These are phyloP conservation scores for Cladosporium sp. DNA, from an alignment of 2,329 filamentous ascomycete species.

Conservation along the genomic window DNA sequence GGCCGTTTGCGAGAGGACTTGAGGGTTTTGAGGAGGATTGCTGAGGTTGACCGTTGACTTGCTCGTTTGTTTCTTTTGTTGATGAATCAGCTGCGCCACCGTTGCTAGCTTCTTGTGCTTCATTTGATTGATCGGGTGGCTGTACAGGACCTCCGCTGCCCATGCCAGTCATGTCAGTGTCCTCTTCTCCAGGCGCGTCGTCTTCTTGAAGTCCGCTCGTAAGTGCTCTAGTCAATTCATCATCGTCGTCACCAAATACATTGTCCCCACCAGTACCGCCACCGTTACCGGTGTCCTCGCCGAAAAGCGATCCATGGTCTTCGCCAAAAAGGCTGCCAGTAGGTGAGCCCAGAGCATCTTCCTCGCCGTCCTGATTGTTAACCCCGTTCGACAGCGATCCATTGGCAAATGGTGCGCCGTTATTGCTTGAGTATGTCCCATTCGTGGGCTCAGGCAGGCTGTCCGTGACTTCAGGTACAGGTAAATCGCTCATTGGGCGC, in stretches of 20 bases:
- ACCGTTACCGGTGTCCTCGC: constrained; percentile 49
- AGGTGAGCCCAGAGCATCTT: constrained; percentile 58
- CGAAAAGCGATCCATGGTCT: constrained; percentile 71
- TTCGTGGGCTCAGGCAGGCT: constrained; percentile 54
- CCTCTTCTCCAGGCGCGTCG: constrained; percentile 32
- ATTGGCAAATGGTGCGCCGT: constrained; percentile 48
- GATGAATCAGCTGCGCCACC: constrained; percentile 3
- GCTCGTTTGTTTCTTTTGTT: neutral
- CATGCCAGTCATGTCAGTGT: constrained; percentile 42
- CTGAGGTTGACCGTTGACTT: constrained; percentile 1
- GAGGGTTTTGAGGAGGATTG: constrained; percentile 1
- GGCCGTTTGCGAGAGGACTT: constrained; percentile 37
- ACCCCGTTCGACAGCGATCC: constrained; percentile 21
- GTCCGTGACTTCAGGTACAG: constrained; percentile 66
- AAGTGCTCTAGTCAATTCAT: constrained; percentile 72
- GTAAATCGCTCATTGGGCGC: constrained; percentile 67
- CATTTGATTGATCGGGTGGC: constrained; percentile 24
- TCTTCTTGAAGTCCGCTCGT: constrained; percentile 44
- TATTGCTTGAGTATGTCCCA: constrained; percentile 72
- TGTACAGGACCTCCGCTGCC: constrained; percentile 36
- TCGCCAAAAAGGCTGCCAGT: constrained; percentile 74
- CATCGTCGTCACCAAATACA: constrained; percentile 73
- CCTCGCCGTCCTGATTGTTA: constrained; percentile 36
- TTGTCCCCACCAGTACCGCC: constrained; percentile 42
- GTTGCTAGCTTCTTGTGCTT: neutral